Conservation (phyloP, 768 basidiomycete genomes). For the Asterophora lycoperdoides region DNA sequence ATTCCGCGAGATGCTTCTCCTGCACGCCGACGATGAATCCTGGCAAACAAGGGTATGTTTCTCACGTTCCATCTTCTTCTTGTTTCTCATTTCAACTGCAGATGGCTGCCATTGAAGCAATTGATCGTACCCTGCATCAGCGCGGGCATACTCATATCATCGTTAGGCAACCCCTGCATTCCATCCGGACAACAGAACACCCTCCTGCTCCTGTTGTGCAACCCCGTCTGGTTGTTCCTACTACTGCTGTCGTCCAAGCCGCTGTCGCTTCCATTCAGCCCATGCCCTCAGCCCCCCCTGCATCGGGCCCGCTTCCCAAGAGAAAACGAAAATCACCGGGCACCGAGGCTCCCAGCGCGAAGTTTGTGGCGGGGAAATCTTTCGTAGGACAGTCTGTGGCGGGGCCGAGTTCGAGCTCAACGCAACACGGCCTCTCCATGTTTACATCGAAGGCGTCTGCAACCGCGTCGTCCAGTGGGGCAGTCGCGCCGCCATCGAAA, state of each 20-base stretch:
- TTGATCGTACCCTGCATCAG: constrained; percentile 57
- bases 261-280: no score
- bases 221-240: not conserved
- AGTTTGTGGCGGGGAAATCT: no score
- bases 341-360: no score
- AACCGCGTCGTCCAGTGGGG: not conserved
- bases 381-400: no score
- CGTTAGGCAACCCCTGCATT: constrained; percentile 59
- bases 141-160: constrained; percentile 57
- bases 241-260: not conserved
- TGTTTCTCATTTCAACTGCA: constrained; percentile 9
- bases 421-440: not conserved
- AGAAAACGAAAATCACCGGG: not conserved
- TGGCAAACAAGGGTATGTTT: constrained; percentile 55
- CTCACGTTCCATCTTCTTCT: not conserved
- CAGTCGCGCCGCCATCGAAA: constrained; percentile 27
- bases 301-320: not conserved
- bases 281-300: no score
- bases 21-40: constrained; percentile 62
- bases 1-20: constrained; percentile 63
- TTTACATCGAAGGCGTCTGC: not conserved
- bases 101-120: constrained; percentile 63
- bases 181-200: constrained; percentile 30
- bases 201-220: not conserved
- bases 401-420: not conserved